Conservation (phyloP, 768 basidiomycete species). For the Gloeopeniophorella convolvens region DNA sequence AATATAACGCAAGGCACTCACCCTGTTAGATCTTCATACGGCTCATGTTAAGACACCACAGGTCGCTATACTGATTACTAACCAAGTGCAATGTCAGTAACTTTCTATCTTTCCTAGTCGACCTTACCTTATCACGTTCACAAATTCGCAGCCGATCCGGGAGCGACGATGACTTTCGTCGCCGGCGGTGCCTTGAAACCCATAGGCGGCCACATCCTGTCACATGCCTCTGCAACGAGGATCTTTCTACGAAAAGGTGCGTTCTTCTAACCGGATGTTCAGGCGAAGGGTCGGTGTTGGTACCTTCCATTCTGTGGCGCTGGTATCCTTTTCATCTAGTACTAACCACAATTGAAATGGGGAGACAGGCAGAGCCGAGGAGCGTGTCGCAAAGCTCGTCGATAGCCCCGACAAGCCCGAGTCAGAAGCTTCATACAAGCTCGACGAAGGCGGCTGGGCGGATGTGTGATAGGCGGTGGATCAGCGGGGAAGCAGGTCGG, state of each 20-base stretch:
- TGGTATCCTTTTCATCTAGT: background rate
- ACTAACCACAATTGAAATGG: background rate
- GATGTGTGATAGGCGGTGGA: constrained; percentile 49
- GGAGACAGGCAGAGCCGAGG: constrained; percentile 76
- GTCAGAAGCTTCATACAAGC: constrained; percentile 86
- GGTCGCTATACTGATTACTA: constrained; percentile 84
- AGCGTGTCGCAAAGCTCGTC: constrained; percentile 85
- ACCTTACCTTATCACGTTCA: background rate
- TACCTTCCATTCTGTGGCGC: background rate
- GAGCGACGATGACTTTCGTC: constrained; percentile 92
- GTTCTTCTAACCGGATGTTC: background rate
- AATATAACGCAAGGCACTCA: constrained; percentile 62
- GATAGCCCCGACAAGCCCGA: constrained; percentile 87
- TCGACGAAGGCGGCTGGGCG: constrained; percentile 87
- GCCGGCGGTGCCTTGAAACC: constrained; percentile 91
- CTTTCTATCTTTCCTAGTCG: background rate
- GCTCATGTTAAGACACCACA: constrained; percentile 29
- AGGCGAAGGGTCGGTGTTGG: background rate
- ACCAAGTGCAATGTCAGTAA: constrained; percentile 82
- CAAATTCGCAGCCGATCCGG: constrained; percentile 63
- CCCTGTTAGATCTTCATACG: constrained; percentile 3
- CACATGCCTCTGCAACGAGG: constrained; percentile 81
- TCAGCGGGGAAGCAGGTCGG: background rate
- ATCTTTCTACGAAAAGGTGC: constrained; percentile 84
- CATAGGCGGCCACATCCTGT: constrained; percentile 84